A percentile compares a stretch with the other conserved stretches of the same genome.
Evolutionary conservation across 805 yeast genomes (phyloP).

Genomic region (Candida peoriensis): DNA sequence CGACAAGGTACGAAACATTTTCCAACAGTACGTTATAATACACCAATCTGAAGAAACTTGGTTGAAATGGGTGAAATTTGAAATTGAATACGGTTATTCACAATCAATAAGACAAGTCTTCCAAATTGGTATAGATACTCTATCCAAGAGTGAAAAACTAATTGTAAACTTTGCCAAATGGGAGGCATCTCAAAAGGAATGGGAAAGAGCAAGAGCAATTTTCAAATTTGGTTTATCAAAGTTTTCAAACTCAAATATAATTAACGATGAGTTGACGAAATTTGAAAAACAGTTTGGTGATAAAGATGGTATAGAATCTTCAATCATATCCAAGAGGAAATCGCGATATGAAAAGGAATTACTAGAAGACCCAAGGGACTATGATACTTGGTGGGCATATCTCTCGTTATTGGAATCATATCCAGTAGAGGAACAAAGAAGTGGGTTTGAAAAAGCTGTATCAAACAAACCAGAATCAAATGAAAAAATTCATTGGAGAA

Average conservation of each 20-base stretch:
- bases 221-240: conserved; percentile 45
- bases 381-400: conserved; percentile 82
- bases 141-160: conserved; percentile 32
- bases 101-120: conserved; percentile 55
- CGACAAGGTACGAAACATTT: conserved; percentile 55
- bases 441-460: conserved; percentile 42
- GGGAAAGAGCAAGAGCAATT: conserved; percentile 58
- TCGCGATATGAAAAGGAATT: conserved; percentile 48
- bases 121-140: conserved; percentile 58
- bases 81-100: conserved; percentile 44
- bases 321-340: conserved; percentile 50
- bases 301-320: conserved; percentile 44
- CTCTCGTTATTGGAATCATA: conserved; percentile 45
- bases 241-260: conserved; percentile 32
- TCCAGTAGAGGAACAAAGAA: conserved; percentile 26
- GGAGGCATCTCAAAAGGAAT: conserved; percentile 59
- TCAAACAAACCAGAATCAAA: conserved; percentile 30
- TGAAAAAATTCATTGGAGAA: conserved; percentile 50
- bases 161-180: conserved; percentile 59
- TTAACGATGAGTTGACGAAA: conserved; percentile 41
- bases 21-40: conserved; percentile 46
- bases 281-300: conserved; percentile 68
- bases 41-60: conserved; percentile 57
- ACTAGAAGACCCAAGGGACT: conserved; percentile 45
- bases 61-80: conserved; percentile 74